These are phyloP conservation scores for Psilocybe sp. DNA, from an alignment of 768 basidiomycete species.

Conservation along the genomic window DNA sequence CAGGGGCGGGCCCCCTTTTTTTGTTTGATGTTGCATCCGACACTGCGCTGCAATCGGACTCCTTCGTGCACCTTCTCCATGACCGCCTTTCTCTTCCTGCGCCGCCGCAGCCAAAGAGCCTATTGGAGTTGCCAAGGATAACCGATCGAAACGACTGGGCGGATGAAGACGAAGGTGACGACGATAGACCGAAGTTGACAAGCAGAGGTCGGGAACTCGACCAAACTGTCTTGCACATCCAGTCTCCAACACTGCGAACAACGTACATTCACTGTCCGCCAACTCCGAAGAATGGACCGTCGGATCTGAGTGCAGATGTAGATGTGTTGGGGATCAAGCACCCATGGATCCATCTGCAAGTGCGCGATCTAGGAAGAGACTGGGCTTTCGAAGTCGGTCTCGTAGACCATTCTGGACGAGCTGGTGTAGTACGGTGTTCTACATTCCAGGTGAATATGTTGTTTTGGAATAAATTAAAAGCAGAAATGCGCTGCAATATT, in stretches of 20 bases:
- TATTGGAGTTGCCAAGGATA: constrained; percentile 40
- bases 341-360: constrained; percentile 75
- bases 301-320: constrained; percentile 8
- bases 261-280: constrained; percentile 68
- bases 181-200: too few relatives aligned
- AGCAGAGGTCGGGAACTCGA: constrained; percentile 37
- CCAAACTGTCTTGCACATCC: constrained; percentile 76
- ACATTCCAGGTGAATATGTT: constrained; percentile 70
- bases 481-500: background rate
- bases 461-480: constrained; percentile 1
- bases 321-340: constrained; percentile 58
- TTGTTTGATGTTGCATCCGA: constrained; percentile 53
- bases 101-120: constrained; percentile 42
- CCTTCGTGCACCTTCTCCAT: constrained; percentile 61
- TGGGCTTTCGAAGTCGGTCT: constrained; percentile 79
- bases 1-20: constrained; percentile 56
- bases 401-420: constrained; percentile 57
- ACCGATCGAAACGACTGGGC: constrained; percentile 21
- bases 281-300: constrained; percentile 1
- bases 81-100: constrained; percentile 53
- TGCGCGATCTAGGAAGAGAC: constrained; percentile 61
- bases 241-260: constrained; percentile 67
- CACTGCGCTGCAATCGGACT: constrained; percentile 52
- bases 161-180: constrained; percentile 10
- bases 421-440: constrained; percentile 64